A percentile compares a stretch with the other conserved stretches of the same genome.
phyloP scores from a whole-genome alignment of 306 rosid genomes.

The Lathyrus sativus region DNA sequence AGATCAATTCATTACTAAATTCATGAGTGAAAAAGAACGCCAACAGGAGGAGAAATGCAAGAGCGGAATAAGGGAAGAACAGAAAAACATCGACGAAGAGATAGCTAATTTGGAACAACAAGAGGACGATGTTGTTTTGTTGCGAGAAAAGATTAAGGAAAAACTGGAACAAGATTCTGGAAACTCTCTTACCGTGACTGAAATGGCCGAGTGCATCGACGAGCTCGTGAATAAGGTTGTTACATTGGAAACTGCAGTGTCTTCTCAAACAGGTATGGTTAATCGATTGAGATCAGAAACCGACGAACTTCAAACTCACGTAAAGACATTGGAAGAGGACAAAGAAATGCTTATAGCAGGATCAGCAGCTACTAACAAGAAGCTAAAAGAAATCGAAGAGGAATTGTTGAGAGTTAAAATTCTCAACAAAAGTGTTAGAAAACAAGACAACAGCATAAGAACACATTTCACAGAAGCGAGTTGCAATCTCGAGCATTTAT shows the following conservation, averaged over 20 bases:
- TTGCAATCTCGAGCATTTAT: constrained; percentile 65
- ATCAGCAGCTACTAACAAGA: constrained; percentile 53
- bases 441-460: constrained; percentile 52
- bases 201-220: constrained; percentile 83
- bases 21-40: constrained; percentile 2
- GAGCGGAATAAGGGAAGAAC: constrained; percentile 27
- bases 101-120: constrained; percentile 35
- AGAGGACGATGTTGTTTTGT: constrained; percentile 31
- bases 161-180: constrained; percentile 48
- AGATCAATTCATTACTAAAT: constrained; percentile 53
- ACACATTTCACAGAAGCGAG: constrained; percentile 69
- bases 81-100: constrained; percentile 41
- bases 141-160: constrained; percentile 45
- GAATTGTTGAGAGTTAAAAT: constrained; percentile 55
- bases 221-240: constrained; percentile 77
- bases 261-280: constrained; percentile 65
- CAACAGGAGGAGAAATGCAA: constrained; percentile 15
- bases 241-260: constrained; percentile 61
- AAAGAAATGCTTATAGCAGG: constrained; percentile 60
- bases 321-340: constrained; percentile 66
- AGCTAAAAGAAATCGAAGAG: constrained; percentile 68
- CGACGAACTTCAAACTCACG: constrained; percentile 55
- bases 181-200: constrained; percentile 53
- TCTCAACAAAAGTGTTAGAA: constrained; percentile 52
- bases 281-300: constrained; percentile 63